Base-by-base conservation (phyloP, 2,329 filamentous ascomycete genomes). In the Penicillium brasilianum region DNA sequence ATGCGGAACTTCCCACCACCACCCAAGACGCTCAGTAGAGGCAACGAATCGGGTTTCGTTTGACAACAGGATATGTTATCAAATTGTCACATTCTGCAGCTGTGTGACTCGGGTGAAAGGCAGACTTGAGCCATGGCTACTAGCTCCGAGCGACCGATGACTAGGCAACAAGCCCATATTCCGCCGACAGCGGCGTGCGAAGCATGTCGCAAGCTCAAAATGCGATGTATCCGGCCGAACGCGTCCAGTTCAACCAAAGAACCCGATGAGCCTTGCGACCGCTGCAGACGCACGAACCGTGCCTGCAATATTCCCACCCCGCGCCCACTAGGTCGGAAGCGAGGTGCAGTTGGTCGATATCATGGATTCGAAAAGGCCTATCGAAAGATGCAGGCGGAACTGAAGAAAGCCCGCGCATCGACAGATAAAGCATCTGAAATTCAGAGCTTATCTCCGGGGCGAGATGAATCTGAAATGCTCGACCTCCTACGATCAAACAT, bases 301-400 rank as follows among this genome's bases (percentile, higher is more conserved):
- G 39, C 55, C 1, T 74, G 72, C 49, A 67, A 50, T 3, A 66
- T 70, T 13, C 72, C 72, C 16, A 46, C 63, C n/a, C 59, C 68
- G 1, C 69, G 67, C 13, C 68, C 66, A 1, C 58, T 71, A 25
- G 72, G 72, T 4, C 67, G 72, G 25, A 71, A 63, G 25, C 68
- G 57, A 16, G 72, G 72, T 1, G 69, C 72, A 2, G 48, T 66
- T 20, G 72, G 72, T 18, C 67, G 71, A 2, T 74, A 74, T 62
- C 62, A 58, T 16, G 71, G 71, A 8, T 53, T 74, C 18, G 69
- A 74, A 44, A 74, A 74, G 57, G 70, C 68, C 1, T 69, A 66
- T 36, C 66, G 70, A 4, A 71, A 71, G 25, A 62, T 73, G 28
- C 66, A 73, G 51, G 57, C 61, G 1, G 71, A 74, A 44, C 50